Base-by-base conservation (phyloP, 768 basidiomycete genomes). In the Cystoderma amianthinum region DNA sequence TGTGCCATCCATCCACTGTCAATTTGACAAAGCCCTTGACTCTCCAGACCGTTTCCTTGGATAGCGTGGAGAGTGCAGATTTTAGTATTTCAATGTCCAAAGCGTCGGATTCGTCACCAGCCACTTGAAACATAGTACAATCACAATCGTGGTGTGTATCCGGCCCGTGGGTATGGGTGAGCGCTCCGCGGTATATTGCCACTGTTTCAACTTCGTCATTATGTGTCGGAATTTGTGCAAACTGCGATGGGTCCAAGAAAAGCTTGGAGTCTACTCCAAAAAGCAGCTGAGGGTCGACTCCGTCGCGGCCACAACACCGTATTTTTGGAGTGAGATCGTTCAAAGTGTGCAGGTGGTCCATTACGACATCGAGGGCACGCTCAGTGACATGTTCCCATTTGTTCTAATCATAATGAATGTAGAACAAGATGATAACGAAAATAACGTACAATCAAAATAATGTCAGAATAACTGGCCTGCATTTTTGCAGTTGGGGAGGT, bases 391-490 rank as follows among this genome's bases (percentile, higher is more conserved):
- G 76, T 49, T 95, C 90, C 81, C 86, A 91, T 71, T 97, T 96
- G 50, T 93, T 94, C 81, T 90, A 52, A 24, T n/a, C 7, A 5
- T 10, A 23, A 17, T 30, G 18, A 22, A 43, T 21, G 38, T 24
- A 28, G 11, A 18, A 50, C 45, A 22, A n/a, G 16, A 33, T 23
- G 21, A 34, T 18, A 32, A 28, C 16, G n/a, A 38, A 28, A 39
- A n/a, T 19, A 6, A 69, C 82, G 44, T 45, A 88, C 87, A 41
- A 97, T 76, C 20, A 97, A 67, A 43, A 97, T 78, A 28, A 94
- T 71, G 57, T 97, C 94, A 2, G 93, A 92, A 58, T 95, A 97
- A 54, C 85, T 85, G n/a, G 94, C 88, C 65, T 90, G 83, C 82
- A 95, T 91, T 57, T 79, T 88, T 16, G 93, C 92, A 1, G 93